These are phyloP conservation scores for Starmerella floris DNA, from an alignment of 805 yeast genomes.

Conservation along the genomic window DNA sequence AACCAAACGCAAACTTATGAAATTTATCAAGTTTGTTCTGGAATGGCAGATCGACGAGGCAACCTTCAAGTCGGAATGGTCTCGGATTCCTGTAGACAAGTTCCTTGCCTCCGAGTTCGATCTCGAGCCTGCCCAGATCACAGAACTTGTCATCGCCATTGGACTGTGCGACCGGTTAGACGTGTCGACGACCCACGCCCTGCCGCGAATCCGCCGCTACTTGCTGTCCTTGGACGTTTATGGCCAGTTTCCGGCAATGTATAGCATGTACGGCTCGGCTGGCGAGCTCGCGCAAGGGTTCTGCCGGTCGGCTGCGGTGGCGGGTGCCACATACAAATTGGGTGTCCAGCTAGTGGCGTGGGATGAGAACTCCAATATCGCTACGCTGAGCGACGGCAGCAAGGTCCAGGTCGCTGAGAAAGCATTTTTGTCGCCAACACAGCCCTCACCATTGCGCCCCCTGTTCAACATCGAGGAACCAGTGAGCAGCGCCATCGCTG, in stretches of 20 bases:
- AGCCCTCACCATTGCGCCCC: conserved; percentile 18
- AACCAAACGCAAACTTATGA: conserved; percentile 78
- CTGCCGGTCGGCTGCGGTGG: conserved; percentile 95
- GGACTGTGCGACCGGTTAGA: conserved; percentile 57
- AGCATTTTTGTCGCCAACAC: conserved; percentile 52
- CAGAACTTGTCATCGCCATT: conserved; percentile 73
- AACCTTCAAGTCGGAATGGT: conserved; percentile 40
- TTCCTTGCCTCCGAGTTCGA: conserved; percentile 56
- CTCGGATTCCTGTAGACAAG: conserved; percentile 41
- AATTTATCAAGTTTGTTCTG: conserved; percentile 74
- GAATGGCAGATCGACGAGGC: conserved; percentile 50
- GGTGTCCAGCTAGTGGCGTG: conserved; percentile 51
- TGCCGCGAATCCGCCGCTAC: conserved; percentile 71
- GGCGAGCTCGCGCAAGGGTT: conserved; percentile 95
- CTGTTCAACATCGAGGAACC: conserved; percentile 14
- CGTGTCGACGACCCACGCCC: conserved; percentile 58
- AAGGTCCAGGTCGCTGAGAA: conserved; percentile 65
- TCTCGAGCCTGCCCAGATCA: conserved; percentile 58
- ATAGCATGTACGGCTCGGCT: conserved; percentile 87
- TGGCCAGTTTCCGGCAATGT: conserved; percentile 86
- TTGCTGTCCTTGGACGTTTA: conserved; percentile 76
- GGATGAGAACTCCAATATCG: conserved; percentile 55
- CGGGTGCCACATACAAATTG: conserved; percentile 85
- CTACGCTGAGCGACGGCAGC: conserved; percentile 52
- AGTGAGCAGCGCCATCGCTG: neutral